Conservation (phyloP, 345 rosid genomes). For the Gossypium longicalyx region DNA sequence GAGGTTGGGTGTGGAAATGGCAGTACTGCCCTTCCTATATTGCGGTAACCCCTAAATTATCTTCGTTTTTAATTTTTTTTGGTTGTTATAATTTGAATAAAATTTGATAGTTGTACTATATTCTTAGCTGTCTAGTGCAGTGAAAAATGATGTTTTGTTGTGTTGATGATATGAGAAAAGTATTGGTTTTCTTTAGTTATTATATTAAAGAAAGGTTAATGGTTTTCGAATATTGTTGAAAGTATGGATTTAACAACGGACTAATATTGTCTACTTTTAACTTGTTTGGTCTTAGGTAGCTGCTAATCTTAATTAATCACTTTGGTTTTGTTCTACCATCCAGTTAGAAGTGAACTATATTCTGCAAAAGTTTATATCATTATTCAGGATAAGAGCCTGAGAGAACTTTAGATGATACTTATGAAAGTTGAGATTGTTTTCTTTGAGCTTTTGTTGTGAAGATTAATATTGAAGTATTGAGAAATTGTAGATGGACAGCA, state of each 20-base stretch:
- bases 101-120: neutral
- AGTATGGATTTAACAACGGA: neutral
- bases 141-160: neutral
- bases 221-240: neutral
- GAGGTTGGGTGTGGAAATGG: slow-evolving; percentile 96
- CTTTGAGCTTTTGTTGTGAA: slow-evolving; percentile 1
- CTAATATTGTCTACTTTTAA: neutral
- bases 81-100: slow-evolving; percentile 5
- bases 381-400: neutral
- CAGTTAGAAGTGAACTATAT: neutral
- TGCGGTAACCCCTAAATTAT: slow-evolving; percentile 43
- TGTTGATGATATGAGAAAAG: neutral
- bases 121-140: neutral
- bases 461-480: neutral
- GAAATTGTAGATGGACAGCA: neutral
- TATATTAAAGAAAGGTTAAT: neutral
- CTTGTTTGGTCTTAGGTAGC: neutral
- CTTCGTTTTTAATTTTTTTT: neutral
- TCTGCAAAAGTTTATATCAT: neutral
- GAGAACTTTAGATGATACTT: neutral
- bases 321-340: neutral
- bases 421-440: neutral
- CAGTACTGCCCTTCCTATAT: slow-evolving; percentile 68
- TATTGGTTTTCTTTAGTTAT: neutral
- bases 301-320: neutral